phyloP scores from a whole-genome alignment of 176 grass and related monocot genomes.

The Ensete ventricosum region DNA sequence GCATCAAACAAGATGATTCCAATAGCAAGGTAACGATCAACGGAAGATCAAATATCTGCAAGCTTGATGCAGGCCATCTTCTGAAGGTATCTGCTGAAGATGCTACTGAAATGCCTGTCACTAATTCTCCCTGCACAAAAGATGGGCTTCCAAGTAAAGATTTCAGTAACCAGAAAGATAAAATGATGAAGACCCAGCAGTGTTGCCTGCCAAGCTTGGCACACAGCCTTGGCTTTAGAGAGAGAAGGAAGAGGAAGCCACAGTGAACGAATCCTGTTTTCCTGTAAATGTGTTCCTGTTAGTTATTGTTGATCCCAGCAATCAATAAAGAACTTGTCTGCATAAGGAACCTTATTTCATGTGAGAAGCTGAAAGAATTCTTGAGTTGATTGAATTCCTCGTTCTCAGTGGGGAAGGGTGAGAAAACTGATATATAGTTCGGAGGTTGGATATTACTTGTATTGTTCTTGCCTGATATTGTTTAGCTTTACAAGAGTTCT shows the following conservation, averaged over 20 bases:
- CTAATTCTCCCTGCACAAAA: not conserved
- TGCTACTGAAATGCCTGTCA: not conserved
- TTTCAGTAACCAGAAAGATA: conserved; percentile 12
- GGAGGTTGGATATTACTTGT: not conserved
- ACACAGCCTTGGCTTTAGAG: conserved; percentile 29
- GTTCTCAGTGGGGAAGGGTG: not conserved
- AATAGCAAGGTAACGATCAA: conserved; percentile 8
- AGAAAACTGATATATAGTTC: not conserved
- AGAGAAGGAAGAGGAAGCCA: conserved; percentile 21
- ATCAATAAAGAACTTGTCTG: too few species aligned
- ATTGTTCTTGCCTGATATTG: too few species aligned
- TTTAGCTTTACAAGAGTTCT: too few species aligned
- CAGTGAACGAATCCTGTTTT: too few species aligned
- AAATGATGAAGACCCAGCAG: conserved; percentile 7
- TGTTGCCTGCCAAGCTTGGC: conserved; percentile 38
- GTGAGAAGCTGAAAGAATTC: too few species aligned
- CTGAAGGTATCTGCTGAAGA: not conserved
- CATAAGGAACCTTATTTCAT: too few species aligned
- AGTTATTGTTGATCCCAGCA: not conserved
- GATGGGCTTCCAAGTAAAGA: not conserved
- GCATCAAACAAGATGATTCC: not conserved
- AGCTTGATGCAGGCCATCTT: conserved; percentile 6
- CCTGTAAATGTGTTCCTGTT: not conserved
- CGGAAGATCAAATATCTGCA: conserved; percentile 3
- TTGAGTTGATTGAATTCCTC: too few species aligned